Percentiles rank a stretch among this genome's conserved stretches.
Conservation (phyloP, 306 rosid genomes). For the Morella rubra region DNA sequence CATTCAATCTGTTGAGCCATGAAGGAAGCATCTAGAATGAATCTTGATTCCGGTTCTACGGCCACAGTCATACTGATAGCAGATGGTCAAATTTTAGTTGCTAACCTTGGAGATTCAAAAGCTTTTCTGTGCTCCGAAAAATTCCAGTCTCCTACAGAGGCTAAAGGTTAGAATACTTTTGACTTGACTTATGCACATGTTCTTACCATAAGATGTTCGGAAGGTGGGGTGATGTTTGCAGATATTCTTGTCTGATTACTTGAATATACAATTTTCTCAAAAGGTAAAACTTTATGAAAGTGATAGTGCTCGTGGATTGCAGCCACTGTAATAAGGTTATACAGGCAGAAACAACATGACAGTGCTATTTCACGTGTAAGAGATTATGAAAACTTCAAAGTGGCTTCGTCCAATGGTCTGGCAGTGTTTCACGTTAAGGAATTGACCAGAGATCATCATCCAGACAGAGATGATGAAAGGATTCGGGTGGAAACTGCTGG, state of each 20-base stretch:
- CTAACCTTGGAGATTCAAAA: constrained; percentile 94
- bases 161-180: constrained; percentile 66
- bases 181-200: constrained; percentile 6
- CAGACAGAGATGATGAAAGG: constrained; percentile 89
- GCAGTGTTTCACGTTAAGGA: constrained; percentile 75
- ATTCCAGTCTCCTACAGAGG: constrained; percentile 72
- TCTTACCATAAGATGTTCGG: constrained; percentile 10
- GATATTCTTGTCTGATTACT: constrained; percentile 15
- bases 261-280: constrained; percentile 20
- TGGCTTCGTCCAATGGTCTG: constrained; percentile 54
- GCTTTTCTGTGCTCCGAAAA: constrained; percentile 87
- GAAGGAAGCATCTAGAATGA: constrained; percentile 79
- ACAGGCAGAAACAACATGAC: constrained; percentile 60
- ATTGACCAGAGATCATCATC: constrained; percentile 93
- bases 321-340: constrained; percentile 68
- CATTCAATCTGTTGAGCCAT: constrained; percentile 38
- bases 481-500: constrained; percentile 90
- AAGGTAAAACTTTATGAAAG: constrained; percentile 24
- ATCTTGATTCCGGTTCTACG: constrained; percentile 76
- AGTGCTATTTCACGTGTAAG: constrained; percentile 57
- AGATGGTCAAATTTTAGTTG: constrained; percentile 86
- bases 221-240: neutral
- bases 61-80: constrained; percentile 76
- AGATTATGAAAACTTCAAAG: constrained; percentile 51
- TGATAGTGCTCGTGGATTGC: constrained; percentile 42